Percentiles rank a stretch among this genome's conserved stretches.
These are phyloP conservation scores for Mycena sp. DNA, from an alignment of 1,284 basidiomycete species.

Conservation along the genomic window DNA sequence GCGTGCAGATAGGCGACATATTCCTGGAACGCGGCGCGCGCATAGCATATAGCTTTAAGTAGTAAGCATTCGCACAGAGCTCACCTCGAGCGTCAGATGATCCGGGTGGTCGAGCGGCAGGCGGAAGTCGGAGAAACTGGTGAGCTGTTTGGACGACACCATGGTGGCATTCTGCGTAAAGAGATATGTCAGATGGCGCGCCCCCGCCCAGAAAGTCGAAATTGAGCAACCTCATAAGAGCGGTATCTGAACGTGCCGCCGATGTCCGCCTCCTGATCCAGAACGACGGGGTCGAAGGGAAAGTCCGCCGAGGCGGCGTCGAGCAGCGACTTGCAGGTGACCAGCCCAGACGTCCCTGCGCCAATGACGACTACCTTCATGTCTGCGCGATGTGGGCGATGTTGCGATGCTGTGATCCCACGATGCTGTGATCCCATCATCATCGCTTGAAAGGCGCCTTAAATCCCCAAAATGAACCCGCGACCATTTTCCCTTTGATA, in stretches of 20 bases:
- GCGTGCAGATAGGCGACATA: constrained; percentile 67
- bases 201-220: background rate
- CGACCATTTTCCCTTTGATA: no score
- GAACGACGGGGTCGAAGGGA: constrained; percentile 59
- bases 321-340: constrained; percentile 66
- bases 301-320: constrained; percentile 50
- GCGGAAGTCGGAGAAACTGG: constrained; percentile 72
- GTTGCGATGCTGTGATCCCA: no score
- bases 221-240: constrained; percentile 48
- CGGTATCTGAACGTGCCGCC: constrained; percentile 68
- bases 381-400: no score
- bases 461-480: no score
- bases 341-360: constrained; percentile 70
- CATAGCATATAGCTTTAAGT: no score
- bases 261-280: constrained; percentile 70
- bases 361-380: constrained; percentile 51
- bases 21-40: constrained; percentile 47
- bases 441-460: no score
- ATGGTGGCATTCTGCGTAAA: constrained; percentile 60
- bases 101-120: constrained; percentile 61
- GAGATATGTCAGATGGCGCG: background rate
- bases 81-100: constrained; percentile 62
- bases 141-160: constrained; percentile 70
- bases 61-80: no score
- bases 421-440: constrained; percentile 2